phyloP scores from a whole-genome alignment of 2,329 filamentous ascomycete genomes.

The Beauveria bassiana region DNA sequence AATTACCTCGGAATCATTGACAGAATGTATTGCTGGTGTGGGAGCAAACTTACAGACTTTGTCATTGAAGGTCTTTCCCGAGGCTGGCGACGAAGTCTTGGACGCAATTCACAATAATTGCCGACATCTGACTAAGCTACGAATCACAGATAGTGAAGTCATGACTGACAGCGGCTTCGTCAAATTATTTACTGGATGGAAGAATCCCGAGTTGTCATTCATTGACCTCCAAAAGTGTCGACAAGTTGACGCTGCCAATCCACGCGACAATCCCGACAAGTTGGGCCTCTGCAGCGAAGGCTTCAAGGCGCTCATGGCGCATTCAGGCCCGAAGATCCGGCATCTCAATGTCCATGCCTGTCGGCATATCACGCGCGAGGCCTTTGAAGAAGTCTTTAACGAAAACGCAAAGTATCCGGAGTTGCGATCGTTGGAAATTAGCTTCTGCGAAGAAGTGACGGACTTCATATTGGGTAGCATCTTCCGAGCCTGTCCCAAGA shows the following conservation, averaged over 20 bases:
- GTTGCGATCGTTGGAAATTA: conserved; percentile 66
- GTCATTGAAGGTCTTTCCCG: conserved; percentile 62
- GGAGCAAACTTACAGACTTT: conserved; percentile 67
- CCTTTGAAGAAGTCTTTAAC: conserved; percentile 69
- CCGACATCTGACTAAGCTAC: conserved; percentile 62
- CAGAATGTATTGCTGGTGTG: conserved; percentile 51
- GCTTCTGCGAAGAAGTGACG: conserved; percentile 63
- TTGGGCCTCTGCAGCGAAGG: conserved; percentile 69
- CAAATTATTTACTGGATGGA: conserved; percentile 67
- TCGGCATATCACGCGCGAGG: conserved; percentile 65
- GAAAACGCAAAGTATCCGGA: conserved; percentile 54
- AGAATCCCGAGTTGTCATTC: conserved; percentile 60
- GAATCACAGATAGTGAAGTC: conserved; percentile 67
- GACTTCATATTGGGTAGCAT: conserved; percentile 57
- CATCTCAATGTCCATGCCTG: conserved; percentile 75
- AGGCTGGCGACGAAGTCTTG: conserved; percentile 62
- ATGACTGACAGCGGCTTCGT: conserved; percentile 70
- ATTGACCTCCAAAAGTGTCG: conserved; percentile 73
- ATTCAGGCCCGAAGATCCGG: conserved; percentile 62
- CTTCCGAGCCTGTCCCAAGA: conserved; percentile 55
- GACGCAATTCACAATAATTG: conserved; percentile 64
- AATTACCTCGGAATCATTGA: conserved; percentile 49
- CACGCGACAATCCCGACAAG: conserved; percentile 55
- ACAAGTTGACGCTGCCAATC: conserved; percentile 62
- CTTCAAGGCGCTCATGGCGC: conserved; percentile 74